Evolutionary conservation across 1,284 basidiomycete species (phyloP), one percentile per base, ranked within the genome.

Genomic region (Apiotrichum veenhuisii): DNA sequence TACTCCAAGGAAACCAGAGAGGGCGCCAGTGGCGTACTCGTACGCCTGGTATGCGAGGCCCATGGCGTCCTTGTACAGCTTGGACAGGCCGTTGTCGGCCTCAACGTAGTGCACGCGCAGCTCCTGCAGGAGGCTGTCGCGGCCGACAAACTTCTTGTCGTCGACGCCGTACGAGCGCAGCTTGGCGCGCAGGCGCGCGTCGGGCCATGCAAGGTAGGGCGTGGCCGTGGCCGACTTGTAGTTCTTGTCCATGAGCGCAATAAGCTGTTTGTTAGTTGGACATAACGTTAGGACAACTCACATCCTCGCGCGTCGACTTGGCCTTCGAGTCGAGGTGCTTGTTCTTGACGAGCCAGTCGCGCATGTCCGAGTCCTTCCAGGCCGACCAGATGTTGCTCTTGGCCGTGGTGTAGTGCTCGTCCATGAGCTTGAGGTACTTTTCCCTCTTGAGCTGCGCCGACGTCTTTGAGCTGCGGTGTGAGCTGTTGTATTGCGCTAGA

Each of bases 191-290:
- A 94, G 83, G 45, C 90, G 84, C 3, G 91, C 88, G 67, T 93
- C 90, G 17, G 91, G 89, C 91, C 91, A 94, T n/a, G 83, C 81
- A 50, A 92, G 79, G 74, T 91, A 92, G 1, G 83, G 79, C 4
- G 84, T 82, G 9, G 80, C 68, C 23, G 77, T 75, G 26, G 68
- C 63, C 43, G 75, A 69, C 65, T 77, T 77, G 72, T 81, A 80
- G 68, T 77, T 68, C 27, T 62, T 63, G 66, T 60, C 56, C 61
- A 75, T 64, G 55, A 61, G 44, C 38, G 67, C 52, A 27, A 40
- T 22, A 33, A 55, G 53, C 45, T 49, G 30, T 3, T 22, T 34
- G 34, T 34, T 27, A 1, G n/a, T 25, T 25, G 9, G 7, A 23
- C 69, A 80, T 50, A 64, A 88, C 84, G 62, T 25, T 7, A 14